These are phyloP conservation scores for Crataegus laevigata DNA, from an alignment of 306 rosid species.

Conservation along the genomic window DNA sequence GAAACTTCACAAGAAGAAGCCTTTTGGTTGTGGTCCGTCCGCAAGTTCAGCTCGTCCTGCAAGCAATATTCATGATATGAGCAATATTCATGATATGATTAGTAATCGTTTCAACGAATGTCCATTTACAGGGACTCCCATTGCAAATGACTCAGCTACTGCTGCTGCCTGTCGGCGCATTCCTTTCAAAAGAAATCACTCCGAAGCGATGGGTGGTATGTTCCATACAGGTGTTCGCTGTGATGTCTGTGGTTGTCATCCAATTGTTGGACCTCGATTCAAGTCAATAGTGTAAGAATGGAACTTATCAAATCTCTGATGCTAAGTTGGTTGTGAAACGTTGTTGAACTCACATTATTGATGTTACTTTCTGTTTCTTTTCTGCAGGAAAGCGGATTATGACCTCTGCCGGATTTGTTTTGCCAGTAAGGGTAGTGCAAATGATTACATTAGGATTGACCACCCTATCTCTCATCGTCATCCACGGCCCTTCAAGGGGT, in stretches of 20 bases:
- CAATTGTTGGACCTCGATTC: conserved; percentile 90
- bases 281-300: conserved; percentile 78
- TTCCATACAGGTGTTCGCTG: conserved; percentile 80
- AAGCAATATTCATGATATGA: not conserved
- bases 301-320: not conserved
- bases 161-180: not conserved
- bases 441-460: conserved; percentile 65
- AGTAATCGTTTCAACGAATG: conserved; percentile 23
- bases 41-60: conserved; percentile 22
- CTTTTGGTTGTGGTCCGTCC: conserved; percentile 15
- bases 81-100: not conserved
- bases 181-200: conserved; percentile 39
- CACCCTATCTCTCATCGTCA: conserved; percentile 36
- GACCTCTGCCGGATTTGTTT: conserved; percentile 84
- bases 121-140: conserved; percentile 39
- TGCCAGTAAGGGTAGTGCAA: conserved; percentile 40
- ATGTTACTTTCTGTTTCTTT: not conserved
- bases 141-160: conserved; percentile 8
- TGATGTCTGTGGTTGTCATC: conserved; percentile 88
- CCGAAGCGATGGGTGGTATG: conserved; percentile 50
- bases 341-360: not conserved
- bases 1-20: conserved; percentile 7
- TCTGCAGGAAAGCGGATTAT: conserved; percentile 64
- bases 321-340: not conserved
- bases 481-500: conserved; percentile 24